Evolutionary conservation across 1,139 yeast species (phyloP), one percentile per base, ranked within the genome.

Genomic region (Casaregolazyma suthepensis): DNA sequence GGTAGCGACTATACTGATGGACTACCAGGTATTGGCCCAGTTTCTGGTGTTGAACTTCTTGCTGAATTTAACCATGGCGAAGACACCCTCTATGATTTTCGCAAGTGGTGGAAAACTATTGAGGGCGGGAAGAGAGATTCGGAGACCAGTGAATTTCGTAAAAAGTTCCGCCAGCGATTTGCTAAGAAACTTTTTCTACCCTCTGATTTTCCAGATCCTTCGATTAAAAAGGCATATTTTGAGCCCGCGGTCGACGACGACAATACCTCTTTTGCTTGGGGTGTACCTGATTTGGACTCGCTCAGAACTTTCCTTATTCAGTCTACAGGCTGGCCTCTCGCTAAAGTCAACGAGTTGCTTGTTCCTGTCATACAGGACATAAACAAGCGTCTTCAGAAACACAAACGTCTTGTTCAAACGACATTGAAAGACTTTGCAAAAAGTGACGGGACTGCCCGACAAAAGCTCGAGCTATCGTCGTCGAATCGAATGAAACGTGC

Each of bases 1-100:
- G 99, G 99, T 0, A 88, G 96, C 68, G 99, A 93, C 71, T 93
- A 93, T 66, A 89, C 98, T 0, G 89, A 86, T 56, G 99, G 99
- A 0, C 71, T 93, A 40, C 84, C 86, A 56, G 96, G 97, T 1
- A 77, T 93, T 54, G 99, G 99, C 0, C 96, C 96, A 0, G 98
- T 93, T 0, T 76, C 86, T 31, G 95, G 96, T 0, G 81, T 90
- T 81, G 98, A 94, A 68, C 80, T 94, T n/a, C 65, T 94, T 38
- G 96, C 96, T 0, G 96, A 91, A 61, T 94, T 93, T 70, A 83
- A 80, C 0, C 56, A 53, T 13, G 63, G 57, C 15, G 77, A 67
- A 2, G 62, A 65, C 12, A 65, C 66, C 1, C 59, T 72, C 35
- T 64, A 64, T 2, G 66, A 64, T 19, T 84, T 85, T 61, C 73